Percentiles rank a stretch among this genome's conserved stretches.
These are phyloP conservation scores for Protea cynaroides DNA, from an alignment of 164 flowering plant genomes.

Conservation along the genomic window DNA sequence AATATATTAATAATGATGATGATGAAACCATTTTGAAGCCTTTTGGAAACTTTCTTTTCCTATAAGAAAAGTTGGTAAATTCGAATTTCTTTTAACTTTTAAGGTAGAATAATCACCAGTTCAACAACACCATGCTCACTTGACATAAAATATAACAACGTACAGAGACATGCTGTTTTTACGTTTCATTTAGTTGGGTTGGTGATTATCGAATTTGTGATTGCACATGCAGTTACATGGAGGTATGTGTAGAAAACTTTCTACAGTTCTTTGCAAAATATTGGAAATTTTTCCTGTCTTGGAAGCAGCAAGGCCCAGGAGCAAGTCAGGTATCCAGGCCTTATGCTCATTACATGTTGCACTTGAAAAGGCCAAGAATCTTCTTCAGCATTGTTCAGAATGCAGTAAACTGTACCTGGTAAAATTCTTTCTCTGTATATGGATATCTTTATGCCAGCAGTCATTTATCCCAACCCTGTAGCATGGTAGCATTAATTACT, in stretches of 20 bases:
- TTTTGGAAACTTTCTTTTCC: too few species aligned
- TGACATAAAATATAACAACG: neutral
- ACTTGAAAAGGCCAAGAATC: conserved; percentile 80
- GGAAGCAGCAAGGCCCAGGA: conserved; percentile 91
- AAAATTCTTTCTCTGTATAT: conserved; percentile 9
- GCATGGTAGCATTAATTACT: neutral
- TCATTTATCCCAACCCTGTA: neutral
- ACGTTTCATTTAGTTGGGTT: neutral
- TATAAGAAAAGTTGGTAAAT: too few species aligned
- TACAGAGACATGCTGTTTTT: neutral
- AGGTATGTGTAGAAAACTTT: conserved; percentile 74
- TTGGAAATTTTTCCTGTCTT: conserved; percentile 76
- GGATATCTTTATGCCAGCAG: neutral
- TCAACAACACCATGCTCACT: too few species aligned
- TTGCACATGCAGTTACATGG: conserved; percentile 75
- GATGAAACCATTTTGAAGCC: too few species aligned
- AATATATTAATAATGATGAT: too few species aligned
- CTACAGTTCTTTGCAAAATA: conserved; percentile 65
- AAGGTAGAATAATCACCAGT: too few species aligned
- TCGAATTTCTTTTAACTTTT: too few species aligned
- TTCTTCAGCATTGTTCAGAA: conserved; percentile 88
- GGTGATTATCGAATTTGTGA: neutral
- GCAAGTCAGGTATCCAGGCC: conserved; percentile 97
- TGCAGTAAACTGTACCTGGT: conserved; percentile 97
- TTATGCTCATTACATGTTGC: conserved; percentile 90